Evolutionary conservation across 2,329 filamentous ascomycete genomes (phyloP), one percentile per base, ranked within the genome.

Genomic region (Kalmusia sp.): DNA sequence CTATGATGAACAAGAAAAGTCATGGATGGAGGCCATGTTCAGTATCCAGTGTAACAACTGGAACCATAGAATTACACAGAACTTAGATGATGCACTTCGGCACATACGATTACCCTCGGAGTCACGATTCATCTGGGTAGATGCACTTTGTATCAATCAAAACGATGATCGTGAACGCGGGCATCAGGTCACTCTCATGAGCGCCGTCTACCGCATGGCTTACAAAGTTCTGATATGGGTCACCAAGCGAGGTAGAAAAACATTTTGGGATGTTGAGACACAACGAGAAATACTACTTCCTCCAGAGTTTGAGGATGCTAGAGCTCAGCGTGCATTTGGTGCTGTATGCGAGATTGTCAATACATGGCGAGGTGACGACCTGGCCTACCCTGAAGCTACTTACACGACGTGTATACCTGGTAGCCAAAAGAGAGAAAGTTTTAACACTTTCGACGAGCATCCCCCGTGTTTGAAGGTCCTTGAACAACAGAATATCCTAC

Each of bases 131-230:
- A n/a, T 53, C 6, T 58, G 55, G 55, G 53, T 55, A 5, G 55
- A 58, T 28, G 46, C 46, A 1, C 25, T 55, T 3, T 58, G 52
- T 33, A 58, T 58, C 35, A 55, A 52, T 35, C 54, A 57, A 48
- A 35, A 47, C 4, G 33, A 51, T 17, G 8, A 15, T 3, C 9
- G 7, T 6, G 51, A 53, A 21, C 34, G 37, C 19, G 33, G 17
- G 6, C 39, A 52, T 11, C 55, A 58, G 33, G 45, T 58, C 3
- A 25, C 21, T 14, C 21, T 55, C 3, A 52, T 58, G 47, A 39
- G 47, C 12, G n/a, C 27, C n/a, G 40, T 54, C 11, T 53, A 53
- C 24, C 25, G 19, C 5, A 43, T 25, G 3, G 51, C 51, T 4
- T 38, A 31, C n/a, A 49, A 17, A 9, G 51, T 54, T 11, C 11